phyloP scores from a whole-genome alignment of 331 rosid genomes.

The Telfairia occidentalis region DNA sequence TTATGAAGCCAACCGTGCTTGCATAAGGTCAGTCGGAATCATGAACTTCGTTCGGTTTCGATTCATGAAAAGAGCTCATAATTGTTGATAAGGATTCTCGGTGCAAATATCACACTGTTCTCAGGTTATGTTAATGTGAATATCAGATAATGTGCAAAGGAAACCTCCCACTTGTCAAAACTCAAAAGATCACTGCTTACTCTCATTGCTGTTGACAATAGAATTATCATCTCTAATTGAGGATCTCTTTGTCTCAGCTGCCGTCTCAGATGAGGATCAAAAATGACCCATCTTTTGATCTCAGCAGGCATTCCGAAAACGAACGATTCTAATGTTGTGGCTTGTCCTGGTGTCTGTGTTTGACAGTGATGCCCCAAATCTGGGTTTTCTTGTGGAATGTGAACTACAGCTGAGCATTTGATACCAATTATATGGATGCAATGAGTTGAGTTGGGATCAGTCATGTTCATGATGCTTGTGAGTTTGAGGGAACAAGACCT shows the following conservation, averaged over 20 bases:
- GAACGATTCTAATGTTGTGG: not conserved
- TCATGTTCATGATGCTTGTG: not conserved
- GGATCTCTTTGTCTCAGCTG: not conserved
- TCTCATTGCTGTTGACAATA: not conserved
- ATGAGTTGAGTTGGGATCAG: not conserved
- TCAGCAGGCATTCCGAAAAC: not conserved
- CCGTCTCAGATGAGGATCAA: not conserved
- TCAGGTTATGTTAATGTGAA: no score
- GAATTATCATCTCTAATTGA: not conserved
- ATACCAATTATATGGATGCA: not conserved
- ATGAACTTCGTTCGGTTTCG: not conserved
- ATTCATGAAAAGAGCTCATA: not conserved
- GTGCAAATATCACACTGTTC: no score
- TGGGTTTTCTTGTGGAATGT: not conserved
- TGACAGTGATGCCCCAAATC: not conserved
- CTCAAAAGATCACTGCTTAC: not conserved
- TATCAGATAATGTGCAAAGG: constrained; percentile 5
- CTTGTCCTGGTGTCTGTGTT: not conserved
- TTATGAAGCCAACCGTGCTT: not conserved
- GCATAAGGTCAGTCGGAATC: constrained; percentile 1
- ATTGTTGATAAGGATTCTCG: not conserved
- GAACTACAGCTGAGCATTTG: not conserved
- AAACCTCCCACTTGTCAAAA: constrained; percentile 4
- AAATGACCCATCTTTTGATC: not conserved
- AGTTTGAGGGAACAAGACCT: not conserved